Conservation (phyloP, 371 early-diverging fungal genomes). For the Circinella umbellata region DNA sequence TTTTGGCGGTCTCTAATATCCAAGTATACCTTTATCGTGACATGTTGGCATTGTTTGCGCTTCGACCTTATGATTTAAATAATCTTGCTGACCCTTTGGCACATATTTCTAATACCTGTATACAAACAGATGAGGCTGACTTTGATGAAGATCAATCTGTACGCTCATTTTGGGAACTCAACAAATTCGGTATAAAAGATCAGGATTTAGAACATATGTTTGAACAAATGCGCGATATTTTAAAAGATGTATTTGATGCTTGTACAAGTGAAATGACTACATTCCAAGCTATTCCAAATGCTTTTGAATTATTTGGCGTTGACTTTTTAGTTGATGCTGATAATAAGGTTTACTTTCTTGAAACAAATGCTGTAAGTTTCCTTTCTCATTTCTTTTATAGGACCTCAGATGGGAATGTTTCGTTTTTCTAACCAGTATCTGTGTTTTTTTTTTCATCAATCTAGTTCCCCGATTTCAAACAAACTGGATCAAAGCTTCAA, state of each 20-base stretch:
- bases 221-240: conserved; percentile 61
- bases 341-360: conserved; percentile 59
- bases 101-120: conserved; percentile 77
- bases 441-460: conserved; percentile 10
- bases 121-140: conserved; percentile 58
- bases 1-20: conserved; percentile 68
- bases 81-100: conserved; percentile 53
- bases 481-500: conserved; percentile 64
- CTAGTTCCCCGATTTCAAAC: conserved; percentile 76
- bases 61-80: conserved; percentile 48
- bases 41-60: conserved; percentile 75
- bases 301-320: conserved; percentile 75
- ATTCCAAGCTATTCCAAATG: conserved; percentile 72
- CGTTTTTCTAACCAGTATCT: too few relatives aligned
- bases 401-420: too few relatives aligned
- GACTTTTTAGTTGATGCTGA: conserved; percentile 71
- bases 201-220: conserved; percentile 51
- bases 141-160: conserved; percentile 68
- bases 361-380: conserved; percentile 69
- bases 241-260: conserved; percentile 66
- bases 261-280: conserved; percentile 66
- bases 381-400: conserved; percentile 30
- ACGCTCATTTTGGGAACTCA: conserved; percentile 64
- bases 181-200: conserved; percentile 23
- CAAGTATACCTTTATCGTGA: conserved; percentile 68